Evolutionary conservation across 371 early-diverging fungal genomes (phyloP), one percentile per base, ranked within the genome.

Genomic region (Haplosporangium sp.): DNA sequence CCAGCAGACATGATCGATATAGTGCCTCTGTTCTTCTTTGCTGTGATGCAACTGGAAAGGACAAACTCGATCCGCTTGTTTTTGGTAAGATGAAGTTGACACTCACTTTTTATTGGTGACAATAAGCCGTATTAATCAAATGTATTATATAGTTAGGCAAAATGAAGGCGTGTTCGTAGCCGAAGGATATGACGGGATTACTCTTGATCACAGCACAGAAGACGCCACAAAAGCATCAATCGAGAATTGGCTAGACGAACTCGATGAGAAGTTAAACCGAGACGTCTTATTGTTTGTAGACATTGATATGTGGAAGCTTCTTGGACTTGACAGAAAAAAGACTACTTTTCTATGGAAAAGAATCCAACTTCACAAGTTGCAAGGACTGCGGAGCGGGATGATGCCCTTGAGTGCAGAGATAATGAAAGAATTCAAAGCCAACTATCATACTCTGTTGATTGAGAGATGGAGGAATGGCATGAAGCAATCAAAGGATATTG

Each of bases 11-110:
- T 15, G 63, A 63, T 35, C 20, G n/a, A 13, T 17, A 9, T 9
- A 67, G 38, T 44, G 67, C 19, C 60, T 38, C 67, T 8, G 47
- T 67, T 2, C 39, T 67, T 9, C 48, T 67, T 3, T 67, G 67
- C 38, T 59, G 67, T 60, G 59, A 67, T 47, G 67, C 67, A 7
- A 59, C 27, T 11, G 67, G 59, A 1, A 35, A 37, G 19, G 47
- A 47, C 15, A 58, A 47, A 19, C 58, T 40, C 34, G 38, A 1
- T 3, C 67, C 59, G 4, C 19, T 58, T 1, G 42, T 67, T 45
- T 47, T 67, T 35, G 59, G 67, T 67, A 58, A 42, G 44, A 34
- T 40, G 34, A n/a, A 3, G 10, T 7, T 4, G 34, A 27, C 20
- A 27, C 6, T 7, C 2, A 34, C 7, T 52, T 2, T 15, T 40